Evolutionary conservation across 140 eudicot genomes (phyloP).

Genomic region (Anethum foeniculum): DNA sequence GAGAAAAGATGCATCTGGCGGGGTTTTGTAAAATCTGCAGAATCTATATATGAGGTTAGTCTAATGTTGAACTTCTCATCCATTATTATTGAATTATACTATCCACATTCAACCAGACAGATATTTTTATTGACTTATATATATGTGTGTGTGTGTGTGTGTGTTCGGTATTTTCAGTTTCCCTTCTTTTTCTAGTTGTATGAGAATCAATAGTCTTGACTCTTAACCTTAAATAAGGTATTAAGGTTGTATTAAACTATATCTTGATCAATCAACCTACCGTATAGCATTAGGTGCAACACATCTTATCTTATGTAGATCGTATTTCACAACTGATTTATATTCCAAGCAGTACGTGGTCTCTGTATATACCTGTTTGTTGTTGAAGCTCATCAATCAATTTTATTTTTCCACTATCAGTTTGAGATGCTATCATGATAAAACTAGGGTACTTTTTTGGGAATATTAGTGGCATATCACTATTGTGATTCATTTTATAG

Average conservation of each 20-base stretch:
- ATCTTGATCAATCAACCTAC: not conserved
- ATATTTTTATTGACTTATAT: conserved; percentile 36
- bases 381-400: not conserved
- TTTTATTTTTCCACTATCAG: not conserved
- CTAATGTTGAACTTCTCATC: not conserved
- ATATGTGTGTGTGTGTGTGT: not conserved
- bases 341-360: not conserved
- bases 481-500: not conserved
- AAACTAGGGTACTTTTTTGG: not conserved
- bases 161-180: not conserved
- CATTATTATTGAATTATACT: not conserved
- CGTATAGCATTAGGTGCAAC: not conserved
- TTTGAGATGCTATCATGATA: not conserved
- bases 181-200: not conserved
- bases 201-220: not conserved
- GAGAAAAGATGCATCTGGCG: conserved; percentile 72
- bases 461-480: not conserved
- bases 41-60: conserved; percentile 76
- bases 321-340: not conserved
- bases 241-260: not conserved
- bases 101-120: not conserved
- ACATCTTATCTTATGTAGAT: not conserved
- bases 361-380: not conserved
- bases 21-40: conserved; percentile 71
- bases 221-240: not conserved